Conservation (phyloP, 306 rosid genomes). For the Trifolium dubium region DNA sequence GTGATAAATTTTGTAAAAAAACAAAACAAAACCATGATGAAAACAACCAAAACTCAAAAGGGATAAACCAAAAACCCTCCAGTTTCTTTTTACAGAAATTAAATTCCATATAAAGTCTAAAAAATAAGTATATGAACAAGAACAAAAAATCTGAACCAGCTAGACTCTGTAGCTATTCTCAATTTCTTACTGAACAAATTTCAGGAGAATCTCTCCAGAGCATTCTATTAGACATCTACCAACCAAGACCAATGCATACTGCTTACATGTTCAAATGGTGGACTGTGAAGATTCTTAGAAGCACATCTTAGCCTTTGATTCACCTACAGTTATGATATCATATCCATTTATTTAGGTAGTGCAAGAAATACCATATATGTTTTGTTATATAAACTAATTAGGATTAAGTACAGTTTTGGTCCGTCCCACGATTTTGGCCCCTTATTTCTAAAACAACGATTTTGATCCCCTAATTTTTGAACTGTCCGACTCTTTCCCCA, state of each 20-base stretch:
- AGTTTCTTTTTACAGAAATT: slow-evolving; percentile 50
- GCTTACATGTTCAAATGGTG: neutral
- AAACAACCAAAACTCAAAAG: slow-evolving; percentile 21
- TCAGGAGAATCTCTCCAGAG: slow-evolving; percentile 27
- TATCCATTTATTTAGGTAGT: slow-evolving; percentile 14
- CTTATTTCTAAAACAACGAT: too few species aligned
- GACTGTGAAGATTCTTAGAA: slow-evolving; percentile 28
- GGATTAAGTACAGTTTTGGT: too few species aligned
- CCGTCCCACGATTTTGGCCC: too few species aligned
- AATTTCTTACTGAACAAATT: slow-evolving; percentile 30
- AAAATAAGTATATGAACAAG: slow-evolving; percentile 48
- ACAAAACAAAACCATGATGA: slow-evolving; percentile 28
- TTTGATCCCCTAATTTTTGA: too few species aligned
- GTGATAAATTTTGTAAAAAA: slow-evolving; percentile 24
- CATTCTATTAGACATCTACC: slow-evolving; percentile 39
- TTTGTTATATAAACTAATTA: too few species aligned
- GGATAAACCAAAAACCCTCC: neutral
- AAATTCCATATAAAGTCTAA: slow-evolving; percentile 44
- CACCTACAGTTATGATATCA: slow-evolving; percentile 42
- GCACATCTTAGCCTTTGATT: slow-evolving; percentile 39
- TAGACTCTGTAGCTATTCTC: slow-evolving; percentile 35
- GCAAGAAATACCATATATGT: slow-evolving; percentile 26
- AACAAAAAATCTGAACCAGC: slow-evolving; percentile 43
- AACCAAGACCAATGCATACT: slow-evolving; percentile 6
- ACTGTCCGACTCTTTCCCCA: too few species aligned